These are phyloP conservation scores for Centella asiatica DNA, from an alignment of 129 eudicot genomes.

Conservation along the genomic window DNA sequence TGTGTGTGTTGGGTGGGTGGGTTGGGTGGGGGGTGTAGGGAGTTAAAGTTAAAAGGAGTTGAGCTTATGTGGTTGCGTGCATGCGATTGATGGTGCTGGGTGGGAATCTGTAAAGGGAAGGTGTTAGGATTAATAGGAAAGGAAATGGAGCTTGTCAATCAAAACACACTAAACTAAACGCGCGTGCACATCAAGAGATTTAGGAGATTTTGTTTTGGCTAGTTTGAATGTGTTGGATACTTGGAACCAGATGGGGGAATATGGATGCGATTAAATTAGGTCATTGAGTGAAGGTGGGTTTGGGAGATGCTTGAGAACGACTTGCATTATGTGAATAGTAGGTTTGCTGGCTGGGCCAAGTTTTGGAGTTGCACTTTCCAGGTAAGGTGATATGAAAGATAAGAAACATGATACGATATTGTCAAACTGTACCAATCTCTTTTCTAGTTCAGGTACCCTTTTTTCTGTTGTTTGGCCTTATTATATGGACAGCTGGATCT, in stretches of 20 bases:
- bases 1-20: too few relatives aligned
- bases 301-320: conserved; percentile 13
- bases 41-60: neutral
- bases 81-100: neutral
- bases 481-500: conserved; percentile 13
- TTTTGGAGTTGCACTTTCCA: conserved; percentile 9
- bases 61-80: too few relatives aligned
- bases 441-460: conserved; percentile 1
- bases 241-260: neutral
- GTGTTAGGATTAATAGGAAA: neutral
- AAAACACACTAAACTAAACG: neutral
- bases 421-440: conserved; percentile 1
- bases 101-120: neutral
- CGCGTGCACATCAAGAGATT: neutral
- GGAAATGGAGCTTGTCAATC: conserved; percentile 7
- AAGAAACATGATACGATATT: neutral
- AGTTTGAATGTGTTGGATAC: neutral
- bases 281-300: conserved; percentile 11
- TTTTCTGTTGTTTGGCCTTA: conserved; percentile 9
- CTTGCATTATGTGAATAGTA: conserved; percentile 10
- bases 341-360: conserved; percentile 9
- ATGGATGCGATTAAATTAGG: neutral
- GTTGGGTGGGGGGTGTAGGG: neutral
- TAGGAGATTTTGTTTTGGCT: neutral
- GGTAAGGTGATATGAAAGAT: conserved; percentile 5